Evolutionary conservation across 2,329 filamentous ascomycete species (phyloP).

Genomic region (Hawksworthiomyces lignivorus): DNA sequence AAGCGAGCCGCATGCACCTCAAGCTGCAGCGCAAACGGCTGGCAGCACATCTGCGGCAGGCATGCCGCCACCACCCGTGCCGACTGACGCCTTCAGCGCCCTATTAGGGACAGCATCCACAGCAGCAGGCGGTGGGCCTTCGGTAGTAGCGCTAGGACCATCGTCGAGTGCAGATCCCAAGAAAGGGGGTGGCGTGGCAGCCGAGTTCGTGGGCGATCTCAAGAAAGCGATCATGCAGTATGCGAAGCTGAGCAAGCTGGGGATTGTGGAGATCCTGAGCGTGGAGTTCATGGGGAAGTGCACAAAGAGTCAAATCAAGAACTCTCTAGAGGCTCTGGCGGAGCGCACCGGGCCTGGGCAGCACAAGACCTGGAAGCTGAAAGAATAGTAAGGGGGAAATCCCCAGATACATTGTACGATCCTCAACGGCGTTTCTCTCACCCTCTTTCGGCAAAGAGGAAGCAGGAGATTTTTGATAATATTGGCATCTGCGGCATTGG

Average conservation of each 20-base stretch:
- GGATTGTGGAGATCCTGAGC: slow-evolving; percentile 67
- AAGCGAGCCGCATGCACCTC: slow-evolving; percentile 3
- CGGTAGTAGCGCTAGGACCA: not conserved
- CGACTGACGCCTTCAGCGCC: slow-evolving; percentile 17
- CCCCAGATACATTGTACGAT: no score
- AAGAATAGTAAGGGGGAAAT: no score
- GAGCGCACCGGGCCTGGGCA: slow-evolving; percentile 40
- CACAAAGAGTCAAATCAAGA: slow-evolving; percentile 62
- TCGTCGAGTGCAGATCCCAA: slow-evolving; percentile 16
- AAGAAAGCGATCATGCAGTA: slow-evolving; percentile 58
- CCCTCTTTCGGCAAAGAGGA: no score
- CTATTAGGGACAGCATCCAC: slow-evolving; percentile 4
- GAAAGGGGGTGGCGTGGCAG: slow-evolving; percentile 38
- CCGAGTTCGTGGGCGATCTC: slow-evolving; percentile 56
- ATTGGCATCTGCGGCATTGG: no score
- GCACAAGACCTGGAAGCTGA: slow-evolving; percentile 58
- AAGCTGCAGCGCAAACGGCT: not conserved
- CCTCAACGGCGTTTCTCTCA: no score
- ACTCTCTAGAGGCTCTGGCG: slow-evolving; percentile 62
- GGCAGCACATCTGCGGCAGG: not conserved
- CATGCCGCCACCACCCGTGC: slow-evolving; percentile 16
- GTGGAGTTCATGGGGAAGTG: slow-evolving; percentile 60
- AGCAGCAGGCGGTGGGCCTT: not conserved
- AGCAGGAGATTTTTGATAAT: no score
- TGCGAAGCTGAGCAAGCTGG: slow-evolving; percentile 57